These are phyloP conservation scores for Tothia fuscella DNA, from an alignment of 2,329 filamentous ascomycete species.

Conservation along the genomic window DNA sequence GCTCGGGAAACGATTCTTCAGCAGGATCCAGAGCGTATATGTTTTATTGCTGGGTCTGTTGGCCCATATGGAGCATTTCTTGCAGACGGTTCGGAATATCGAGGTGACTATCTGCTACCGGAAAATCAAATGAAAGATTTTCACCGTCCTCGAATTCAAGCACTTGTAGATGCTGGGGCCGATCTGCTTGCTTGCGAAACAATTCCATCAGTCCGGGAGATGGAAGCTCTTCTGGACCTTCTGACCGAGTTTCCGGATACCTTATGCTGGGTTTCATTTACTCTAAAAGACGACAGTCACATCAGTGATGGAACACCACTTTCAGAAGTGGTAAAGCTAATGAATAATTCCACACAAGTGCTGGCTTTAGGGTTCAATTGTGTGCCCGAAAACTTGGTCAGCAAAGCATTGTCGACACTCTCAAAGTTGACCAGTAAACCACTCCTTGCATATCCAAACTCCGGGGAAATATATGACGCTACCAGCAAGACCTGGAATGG, in stretches of 20 bases:
- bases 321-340: slow-evolving; percentile 19
- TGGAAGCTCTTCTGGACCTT: slow-evolving; percentile 27
- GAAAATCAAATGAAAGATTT: slow-evolving; percentile 27
- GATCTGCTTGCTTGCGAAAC: slow-evolving; percentile 36
- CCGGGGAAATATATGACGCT: slow-evolving; percentile 35
- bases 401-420: slow-evolving; percentile 23
- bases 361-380: slow-evolving; percentile 36
- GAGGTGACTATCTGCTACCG: slow-evolving; percentile 28
- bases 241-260: slow-evolving; percentile 27
- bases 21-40: background rate
- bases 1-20: slow-evolving; percentile 24
- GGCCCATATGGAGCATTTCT: slow-evolving; percentile 38
- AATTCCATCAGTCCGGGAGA: slow-evolving; percentile 30
- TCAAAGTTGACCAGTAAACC: slow-evolving; percentile 21
- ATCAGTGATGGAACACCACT: slow-evolving; percentile 33
- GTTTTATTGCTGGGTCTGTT: slow-evolving; percentile 31
- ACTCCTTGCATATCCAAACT: slow-evolving; percentile 34
- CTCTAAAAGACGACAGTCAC: slow-evolving; percentile 23
- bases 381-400: slow-evolving; percentile 24
- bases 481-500: slow-evolving; percentile 25
- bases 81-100: slow-evolving; percentile 35
- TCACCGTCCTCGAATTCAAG: slow-evolving; percentile 31
- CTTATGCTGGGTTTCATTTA: slow-evolving; percentile 32
- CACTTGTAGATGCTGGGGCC: slow-evolving; percentile 28
- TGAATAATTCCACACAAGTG: slow-evolving; percentile 22